Conservation (phyloP, 305 asterid species). For the Fraxinus latifolia region DNA sequence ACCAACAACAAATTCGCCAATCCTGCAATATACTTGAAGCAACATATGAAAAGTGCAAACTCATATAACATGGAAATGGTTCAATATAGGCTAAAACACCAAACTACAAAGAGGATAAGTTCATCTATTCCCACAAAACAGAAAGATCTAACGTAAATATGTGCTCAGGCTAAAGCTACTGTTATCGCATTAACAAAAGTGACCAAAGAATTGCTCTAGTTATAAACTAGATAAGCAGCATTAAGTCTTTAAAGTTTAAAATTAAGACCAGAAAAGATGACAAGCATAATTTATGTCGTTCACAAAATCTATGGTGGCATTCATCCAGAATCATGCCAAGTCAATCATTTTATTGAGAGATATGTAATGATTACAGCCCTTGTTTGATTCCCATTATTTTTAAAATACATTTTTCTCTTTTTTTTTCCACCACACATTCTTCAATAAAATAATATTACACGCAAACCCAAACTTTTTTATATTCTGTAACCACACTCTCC, state of each 20-base stretch:
- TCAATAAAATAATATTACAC: too few species aligned
- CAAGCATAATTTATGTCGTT: background rate
- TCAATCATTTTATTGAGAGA: background rate
- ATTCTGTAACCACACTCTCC: background rate
- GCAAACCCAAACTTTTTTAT: background rate
- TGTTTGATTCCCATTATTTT: background rate
- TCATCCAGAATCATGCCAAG: background rate
- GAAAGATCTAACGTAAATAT: background rate
- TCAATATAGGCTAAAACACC: background rate
- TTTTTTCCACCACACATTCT: background rate
- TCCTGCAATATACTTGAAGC: background rate
- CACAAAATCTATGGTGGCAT: background rate
- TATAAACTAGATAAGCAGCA: background rate
- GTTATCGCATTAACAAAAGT: background rate
- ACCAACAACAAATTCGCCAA: background rate
- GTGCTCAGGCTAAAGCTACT: background rate
- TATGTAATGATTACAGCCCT: background rate
- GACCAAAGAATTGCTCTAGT: background rate
- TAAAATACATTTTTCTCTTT: background rate
- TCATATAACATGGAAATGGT: background rate
- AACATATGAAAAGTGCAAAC: background rate
- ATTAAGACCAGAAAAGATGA: background rate
- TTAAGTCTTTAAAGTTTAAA: background rate
- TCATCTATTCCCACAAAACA: background rate
- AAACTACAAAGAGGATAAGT: background rate